Evolutionary conservation across 1,284 basidiomycete species (phyloP).

Genomic region (Tilletiaria anomala): DNA sequence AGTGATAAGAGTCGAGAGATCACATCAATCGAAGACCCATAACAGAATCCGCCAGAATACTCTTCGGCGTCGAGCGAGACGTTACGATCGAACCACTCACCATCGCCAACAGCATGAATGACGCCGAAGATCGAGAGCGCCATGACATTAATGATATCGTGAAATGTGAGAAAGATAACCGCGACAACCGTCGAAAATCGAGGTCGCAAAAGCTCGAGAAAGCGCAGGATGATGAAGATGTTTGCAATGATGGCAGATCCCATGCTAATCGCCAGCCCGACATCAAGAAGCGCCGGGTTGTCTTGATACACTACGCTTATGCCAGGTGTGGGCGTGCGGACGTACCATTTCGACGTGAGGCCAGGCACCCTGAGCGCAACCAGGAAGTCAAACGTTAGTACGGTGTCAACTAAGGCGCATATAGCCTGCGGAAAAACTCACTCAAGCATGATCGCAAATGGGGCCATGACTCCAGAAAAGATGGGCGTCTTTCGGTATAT

Average conservation of each 20-base stretch:
- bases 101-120: constrained; percentile 49
- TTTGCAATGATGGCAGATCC: constrained; percentile 57
- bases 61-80: too few species aligned
- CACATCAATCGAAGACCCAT: too few species aligned
- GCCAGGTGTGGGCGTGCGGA: constrained; percentile 9
- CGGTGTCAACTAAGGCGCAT: constrained; percentile 48
- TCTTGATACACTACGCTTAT: constrained; percentile 13
- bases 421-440: constrained; percentile 41
- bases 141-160: constrained; percentile 50
- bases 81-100: too few species aligned
- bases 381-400: constrained; percentile 33
- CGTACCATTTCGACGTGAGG: constrained; percentile 22
- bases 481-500: constrained; percentile 21
- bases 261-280: constrained; percentile 56
- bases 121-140: constrained; percentile 54
- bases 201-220: constrained; percentile 46
- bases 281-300: constrained; percentile 45
- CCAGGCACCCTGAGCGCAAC: too few species aligned
- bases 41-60: too few species aligned
- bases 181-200: constrained; percentile 50
- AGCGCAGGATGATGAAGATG: constrained; percentile 53
- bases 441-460: constrained; percentile 65
- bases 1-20: too few species aligned
- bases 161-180: constrained; percentile 46
- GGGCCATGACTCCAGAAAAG: constrained; percentile 53